Evolutionary conservation across 225 moss, liverwort and hornwort species (phyloP).

Genomic region (Polytrichum commune): DNA sequence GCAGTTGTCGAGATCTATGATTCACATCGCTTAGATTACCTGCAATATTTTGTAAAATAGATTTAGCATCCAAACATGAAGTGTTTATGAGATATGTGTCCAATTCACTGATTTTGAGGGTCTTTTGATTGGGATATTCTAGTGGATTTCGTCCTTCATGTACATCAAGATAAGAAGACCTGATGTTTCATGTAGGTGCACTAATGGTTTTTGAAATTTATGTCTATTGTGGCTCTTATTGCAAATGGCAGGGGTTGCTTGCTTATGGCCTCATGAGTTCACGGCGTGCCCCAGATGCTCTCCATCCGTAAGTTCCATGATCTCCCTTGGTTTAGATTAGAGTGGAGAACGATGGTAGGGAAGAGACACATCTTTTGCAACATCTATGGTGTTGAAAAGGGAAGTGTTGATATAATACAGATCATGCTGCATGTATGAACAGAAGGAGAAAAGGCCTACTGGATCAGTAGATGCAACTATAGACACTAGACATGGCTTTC

Average conservation of each 20-base stretch:
- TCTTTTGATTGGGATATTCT: too few relatives aligned
- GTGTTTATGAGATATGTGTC: too few relatives aligned
- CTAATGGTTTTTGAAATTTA: neutral
- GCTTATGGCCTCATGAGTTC: constrained; percentile 97
- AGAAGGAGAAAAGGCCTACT: too few relatives aligned
- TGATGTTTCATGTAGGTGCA: neutral
- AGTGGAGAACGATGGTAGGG: neutral
- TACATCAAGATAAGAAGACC: neutral
- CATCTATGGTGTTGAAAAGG: neutral
- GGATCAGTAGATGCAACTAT: too few relatives aligned
- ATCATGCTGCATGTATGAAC: neutral
- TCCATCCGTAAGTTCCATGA: constrained; percentile 80
- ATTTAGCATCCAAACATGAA: too few relatives aligned
- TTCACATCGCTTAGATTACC: too few relatives aligned
- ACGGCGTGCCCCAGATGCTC: constrained; percentile 93
- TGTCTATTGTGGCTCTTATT: neutral
- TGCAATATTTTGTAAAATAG: too few relatives aligned
- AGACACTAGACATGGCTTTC: too few relatives aligned
- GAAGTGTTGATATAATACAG: neutral
- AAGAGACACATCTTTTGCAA: neutral
- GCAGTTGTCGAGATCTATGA: too few relatives aligned
- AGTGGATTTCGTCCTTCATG: too few relatives aligned
- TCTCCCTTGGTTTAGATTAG: constrained; percentile 26
- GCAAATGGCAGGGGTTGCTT: constrained; percentile 67
- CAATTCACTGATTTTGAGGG: too few relatives aligned